Base-by-base conservation (phyloP, 345 rosid genomes). In the Camelina sativa region DNA sequence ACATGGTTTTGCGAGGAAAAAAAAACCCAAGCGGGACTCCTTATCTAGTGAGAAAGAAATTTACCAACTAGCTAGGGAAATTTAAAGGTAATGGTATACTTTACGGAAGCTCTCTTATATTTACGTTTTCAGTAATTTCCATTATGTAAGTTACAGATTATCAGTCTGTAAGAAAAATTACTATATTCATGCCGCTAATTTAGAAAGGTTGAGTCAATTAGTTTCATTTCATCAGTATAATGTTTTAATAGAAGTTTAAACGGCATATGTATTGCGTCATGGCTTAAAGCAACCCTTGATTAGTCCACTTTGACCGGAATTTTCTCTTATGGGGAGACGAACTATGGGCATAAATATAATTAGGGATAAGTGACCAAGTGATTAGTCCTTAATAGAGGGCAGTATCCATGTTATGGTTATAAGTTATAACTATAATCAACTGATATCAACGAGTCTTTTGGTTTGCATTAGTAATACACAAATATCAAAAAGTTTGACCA, bases 401-500 rank as follows among this genome's bases (percentile, higher is more conserved):
- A 35, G 40, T 35, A 35, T 35, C 11, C 40, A 35, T 44, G 38
- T 20, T 34, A 20, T 20, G 20, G n/a, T 70, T 4, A 28, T 28
- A 28, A 28, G 4, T 28, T 28, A 13, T n/a, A 15, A 34, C 37
- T 6, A 35, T 35, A 35, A 35, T 0, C 37, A 34, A 34, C 37
- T 20, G 22, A 20, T 20, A 20, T 20, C 22, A 20, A 20, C 22
- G 22, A 20, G 8, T 6, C 37, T 38, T 38, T 38, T 38, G 41
- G 41, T 38, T 9, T 38, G 9, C 41, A 11, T 62, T 32, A 7
- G 1, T 30, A 3, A 30, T n/a, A 30, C 7, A 57, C 28, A 37
- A 6, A 60, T 60, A 37, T 58, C 43, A 34, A 17, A 17, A 60
- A 37, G 64, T 62, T 68, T 76, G 74, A 76, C 74, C 58, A 41